Evolutionary conservation across 1,284 basidiomycete species (phyloP), one percentile per base, ranked within the genome.

Genomic region (Jaminaea rosea): DNA sequence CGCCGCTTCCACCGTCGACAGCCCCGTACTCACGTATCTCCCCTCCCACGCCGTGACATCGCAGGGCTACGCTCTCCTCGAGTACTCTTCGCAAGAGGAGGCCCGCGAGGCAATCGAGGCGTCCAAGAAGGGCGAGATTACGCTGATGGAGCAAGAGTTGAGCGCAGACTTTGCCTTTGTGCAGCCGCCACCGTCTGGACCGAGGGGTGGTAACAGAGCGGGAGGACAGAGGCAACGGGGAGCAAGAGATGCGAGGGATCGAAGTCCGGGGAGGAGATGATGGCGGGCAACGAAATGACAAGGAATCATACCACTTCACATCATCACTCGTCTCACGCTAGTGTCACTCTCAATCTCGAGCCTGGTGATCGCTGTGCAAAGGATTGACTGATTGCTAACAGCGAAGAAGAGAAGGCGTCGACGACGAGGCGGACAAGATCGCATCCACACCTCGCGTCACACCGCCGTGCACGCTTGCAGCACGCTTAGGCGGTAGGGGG

Each of bases 151-250:
- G 69, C 87, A 97, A 76, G 79, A 77, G 28, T 80, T 98, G 42
- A 83, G 87, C 62, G 93, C 91, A 65, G 93, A 97, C 72, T 98
- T 91, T 75, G 92, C 88, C 0, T 98, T 98, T 70, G 85, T 96
- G 29, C 82, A 89, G 39, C 88, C 90, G 23, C 88, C 90, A 41
- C 83, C 85, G 11, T 2, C 26, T 11, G 36, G 50, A 8, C 31
- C 26, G n/a, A 45, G 36, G 1, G 88, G 59, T 69, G 88, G 84
- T 75, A 88, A 85, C 76, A 84, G 86, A 19, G 84, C 84, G 65
- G 89, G 85, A 87, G 88, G 59, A 50, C 58, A 50, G 58, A 62
- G 47, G 55, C 58, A 49, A 90, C 85, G 23, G 88, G 88, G 53
- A 91, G 81, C 29, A 15, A 42, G 39, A 23, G 39, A 42, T 42